Base-by-base conservation (phyloP, 148 eudicot species). In the Camellia lanceoleosa region DNA sequence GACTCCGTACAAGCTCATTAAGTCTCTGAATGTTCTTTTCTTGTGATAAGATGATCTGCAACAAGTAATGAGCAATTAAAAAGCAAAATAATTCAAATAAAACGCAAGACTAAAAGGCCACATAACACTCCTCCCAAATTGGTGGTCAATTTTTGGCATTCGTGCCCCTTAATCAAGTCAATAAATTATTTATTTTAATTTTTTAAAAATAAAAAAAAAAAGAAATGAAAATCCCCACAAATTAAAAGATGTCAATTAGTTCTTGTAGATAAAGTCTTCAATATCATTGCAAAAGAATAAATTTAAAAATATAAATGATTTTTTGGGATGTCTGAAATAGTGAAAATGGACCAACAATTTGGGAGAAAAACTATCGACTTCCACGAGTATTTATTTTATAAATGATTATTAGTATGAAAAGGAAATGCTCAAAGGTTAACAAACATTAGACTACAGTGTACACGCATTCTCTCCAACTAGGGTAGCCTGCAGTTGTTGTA, bases 21-120 rank as follows among this genome's bases (percentile, higher is more conserved):
- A 95, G 94, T 82, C 83, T 91, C 78, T 91, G 94, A 82, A 95
- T 95, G 86, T 82, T 95, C 89, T 88, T 93, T 86, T 95, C 98
- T 88, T 95, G 98, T 15, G 95, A 90, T 85, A 95, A 86, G 64
- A 95, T 95, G 11, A 95, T 91, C 98, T 95, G 92, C 83, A 79
- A 67, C 15, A 23, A 78, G 16, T 5, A 47, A 43, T 42, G 3
- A 64, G 67, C 4, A 44, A 58, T 9, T 44, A 42, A 43, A 67
- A 78, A 41, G 38, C 44, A 18, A 68, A 1, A 54, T 18, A n/a
- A 38, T 3, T 52, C 10, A 68, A 0, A 42, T 16, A 54, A n/a
- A 43, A 44, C 72, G 49, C n/a, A 54, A 68, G 62, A 77, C 46
- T 54, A 38, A n/a, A 65, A 65, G 56, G 60, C 47, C 62, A 77